These are phyloP conservation scores for Neofusicoccum kwambonambiense DNA, from an alignment of 2,329 filamentous ascomycete genomes.

Conservation along the genomic window DNA sequence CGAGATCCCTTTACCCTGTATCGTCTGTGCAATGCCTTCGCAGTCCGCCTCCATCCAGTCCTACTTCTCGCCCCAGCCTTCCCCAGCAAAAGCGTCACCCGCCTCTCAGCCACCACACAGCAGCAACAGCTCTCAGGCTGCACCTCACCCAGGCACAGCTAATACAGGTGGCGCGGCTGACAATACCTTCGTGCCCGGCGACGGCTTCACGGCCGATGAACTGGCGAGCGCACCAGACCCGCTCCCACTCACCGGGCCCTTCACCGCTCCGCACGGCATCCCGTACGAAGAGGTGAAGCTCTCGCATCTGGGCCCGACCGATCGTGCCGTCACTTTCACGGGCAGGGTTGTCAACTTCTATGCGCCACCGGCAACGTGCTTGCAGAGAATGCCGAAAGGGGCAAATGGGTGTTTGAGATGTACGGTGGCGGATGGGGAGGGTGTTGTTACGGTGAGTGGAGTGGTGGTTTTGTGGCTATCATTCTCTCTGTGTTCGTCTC, in stretches of 20 bases:
- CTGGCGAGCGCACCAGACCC: not conserved
- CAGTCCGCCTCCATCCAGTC: slow-evolving; percentile 44
- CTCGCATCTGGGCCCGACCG: slow-evolving; percentile 50
- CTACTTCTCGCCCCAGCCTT: slow-evolving; percentile 35
- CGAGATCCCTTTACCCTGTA: not conserved
- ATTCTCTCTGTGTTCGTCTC: no score
- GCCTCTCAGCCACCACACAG: not conserved
- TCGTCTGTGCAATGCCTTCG: slow-evolving; percentile 31
- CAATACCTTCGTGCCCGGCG: slow-evolving; percentile 33
- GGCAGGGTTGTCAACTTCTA: slow-evolving; percentile 59
- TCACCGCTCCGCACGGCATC: not conserved
- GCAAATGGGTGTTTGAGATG: slow-evolving; percentile 55
- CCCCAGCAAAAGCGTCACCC: not conserved
- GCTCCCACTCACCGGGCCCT: not conserved
- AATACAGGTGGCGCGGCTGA: slow-evolving; percentile 23
- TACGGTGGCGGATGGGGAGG: slow-evolving; percentile 57
- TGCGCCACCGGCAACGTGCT: slow-evolving; percentile 37
- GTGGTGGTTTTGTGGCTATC: no score
- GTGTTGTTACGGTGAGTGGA: slow-evolving; percentile 49
- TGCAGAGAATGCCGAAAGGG: slow-evolving; percentile 43
- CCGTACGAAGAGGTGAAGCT: slow-evolving; percentile 51
- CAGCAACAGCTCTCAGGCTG: not conserved
- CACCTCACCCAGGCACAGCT: slow-evolving; percentile 1
- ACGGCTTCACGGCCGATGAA: slow-evolving; percentile 56
- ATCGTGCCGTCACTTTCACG: slow-evolving; percentile 50